Evolutionary conservation across 495 filamentous ascomycete species (phyloP), one percentile per base, ranked within the genome.

Genomic region (Aspergillus kassunensis): DNA sequence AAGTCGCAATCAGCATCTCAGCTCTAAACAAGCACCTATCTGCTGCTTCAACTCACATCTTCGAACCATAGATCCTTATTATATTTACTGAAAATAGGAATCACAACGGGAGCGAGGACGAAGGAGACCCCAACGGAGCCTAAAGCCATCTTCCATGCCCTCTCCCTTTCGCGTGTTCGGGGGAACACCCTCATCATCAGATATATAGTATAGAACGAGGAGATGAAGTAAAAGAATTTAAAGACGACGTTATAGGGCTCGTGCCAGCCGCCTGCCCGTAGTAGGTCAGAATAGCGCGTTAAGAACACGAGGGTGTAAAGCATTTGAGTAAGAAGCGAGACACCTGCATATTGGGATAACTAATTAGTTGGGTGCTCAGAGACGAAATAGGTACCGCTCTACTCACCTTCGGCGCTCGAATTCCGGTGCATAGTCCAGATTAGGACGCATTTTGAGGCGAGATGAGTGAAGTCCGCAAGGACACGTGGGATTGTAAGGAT

Each of bases 281-380:
- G 86, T 53, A 97, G 72, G 63, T 97, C 89, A 23, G 91, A 80
- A 69, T 98, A 97, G 41, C 95, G 83, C 11, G 88, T 83, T 48
- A 87, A 64, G 72, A 97, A 98, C 31, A 98, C 92, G 49, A 84
- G 55, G 24, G 82, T 80, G 71, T 98, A 98, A 58, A 98, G 83
- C 36, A 82, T 74, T 68, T 98, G 93, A 0, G 91, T 96, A 53
- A 98, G 86, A 56, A 97, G 82, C n/a, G 91, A 96, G 45, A 97
- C 83, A 55, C 91, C 88, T 91, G 57, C 30, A 23, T 34, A 4
- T 30, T 27, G 39, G 49, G 37, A 24, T 20, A 50, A 25, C 4
- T 7, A 31, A 50, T 71, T 43, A 65, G 58, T 20, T 16, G 11
- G 18, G n/a, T 12, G 23, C 10, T 29, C 30, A 27, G 16, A 34